Evolutionary conservation across 2,329 filamentous ascomycete genomes (phyloP).

Genomic region (Colletotrichum agaves): DNA sequence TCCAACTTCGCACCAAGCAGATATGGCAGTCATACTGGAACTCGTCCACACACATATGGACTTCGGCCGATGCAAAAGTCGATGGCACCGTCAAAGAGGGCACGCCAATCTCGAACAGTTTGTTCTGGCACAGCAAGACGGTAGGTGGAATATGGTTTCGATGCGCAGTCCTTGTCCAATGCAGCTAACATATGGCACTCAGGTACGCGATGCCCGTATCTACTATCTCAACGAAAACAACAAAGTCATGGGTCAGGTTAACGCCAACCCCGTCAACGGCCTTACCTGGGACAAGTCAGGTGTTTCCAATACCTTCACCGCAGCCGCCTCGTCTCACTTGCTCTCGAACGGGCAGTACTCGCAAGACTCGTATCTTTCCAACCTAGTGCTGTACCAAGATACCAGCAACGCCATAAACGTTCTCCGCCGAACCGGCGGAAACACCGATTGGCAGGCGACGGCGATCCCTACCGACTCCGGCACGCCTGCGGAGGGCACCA

Average conservation of each 20-base stretch:
- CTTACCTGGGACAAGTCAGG: slow-evolving; percentile 31
- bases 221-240: slow-evolving; percentile 31
- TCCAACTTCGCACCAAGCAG: slow-evolving; percentile 22
- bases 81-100: slow-evolving; percentile 25
- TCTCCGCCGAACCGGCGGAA: slow-evolving; percentile 20
- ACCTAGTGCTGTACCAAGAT: slow-evolving; percentile 35
- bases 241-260: slow-evolving; percentile 31
- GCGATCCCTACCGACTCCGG: slow-evolving; percentile 23
- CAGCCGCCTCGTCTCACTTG: slow-evolving; percentile 6
- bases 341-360: slow-evolving; percentile 33
- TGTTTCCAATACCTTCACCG: slow-evolving; percentile 24
- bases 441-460: slow-evolving; percentile 22
- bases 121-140: slow-evolving; percentile 30
- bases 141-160: not conserved
- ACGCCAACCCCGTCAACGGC: slow-evolving; percentile 9
- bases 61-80: slow-evolving; percentile 11
- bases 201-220: slow-evolving; percentile 30
- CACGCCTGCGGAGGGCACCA: slow-evolving; percentile 18
- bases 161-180: no score
- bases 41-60: slow-evolving; percentile 25
- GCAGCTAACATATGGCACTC: not conserved
- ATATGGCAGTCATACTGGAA: slow-evolving; percentile 32
- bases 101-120: slow-evolving; percentile 34
- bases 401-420: slow-evolving; percentile 14
- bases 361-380: slow-evolving; percentile 23